Evolutionary conservation across 2,329 filamentous ascomycete species (phyloP), one percentile per base, ranked within the genome.

Genomic region (Monosporascus sp.): DNA sequence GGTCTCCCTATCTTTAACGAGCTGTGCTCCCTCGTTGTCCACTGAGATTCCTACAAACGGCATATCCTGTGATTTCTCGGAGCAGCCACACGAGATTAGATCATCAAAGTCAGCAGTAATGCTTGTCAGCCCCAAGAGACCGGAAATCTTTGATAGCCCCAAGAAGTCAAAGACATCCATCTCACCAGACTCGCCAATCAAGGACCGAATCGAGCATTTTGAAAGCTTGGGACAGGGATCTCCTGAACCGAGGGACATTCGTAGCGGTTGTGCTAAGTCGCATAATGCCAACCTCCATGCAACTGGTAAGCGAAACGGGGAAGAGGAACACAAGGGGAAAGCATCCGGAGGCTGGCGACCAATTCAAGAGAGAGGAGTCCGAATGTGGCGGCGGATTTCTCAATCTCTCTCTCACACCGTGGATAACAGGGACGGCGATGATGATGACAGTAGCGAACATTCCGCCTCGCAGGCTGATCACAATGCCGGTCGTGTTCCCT

Each of bases 341-440:
- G 31, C 46, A 1, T 35, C 49, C 26, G 52, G 52, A 26, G 57
- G 55, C 16, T 61, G 63, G 56, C 61, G 31, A 14, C 62, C 63
- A 6, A 57, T 65, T n/a, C 59, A 61, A n/a, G 46, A 61, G 48
- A 60, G 56, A 46, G 61, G 63, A n/a, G 54, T 50, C 40, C 55
- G 57, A 3, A 53, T 65, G 3, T 69, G 66, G 66, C 60, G 66
- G 22, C 64, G 61, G 50, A 65, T 69, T 14, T 68, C 67, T 14
- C 61, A 53, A 26, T 58, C 64, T 8, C 56, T 68, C 20, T 55
- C 55, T 26, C 58, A 60, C 20, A 58, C 64, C n/a, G 38, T 51
- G 3, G 61, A 64, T n/a, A 26, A 27, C 16, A 56, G 53, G 31
- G 53, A 56, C 45, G 60, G 54, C 48, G 55, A 55, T 37, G 48